Conservation (phyloP, 306 rosid genomes). For the Styphnolobium japonicum region DNA sequence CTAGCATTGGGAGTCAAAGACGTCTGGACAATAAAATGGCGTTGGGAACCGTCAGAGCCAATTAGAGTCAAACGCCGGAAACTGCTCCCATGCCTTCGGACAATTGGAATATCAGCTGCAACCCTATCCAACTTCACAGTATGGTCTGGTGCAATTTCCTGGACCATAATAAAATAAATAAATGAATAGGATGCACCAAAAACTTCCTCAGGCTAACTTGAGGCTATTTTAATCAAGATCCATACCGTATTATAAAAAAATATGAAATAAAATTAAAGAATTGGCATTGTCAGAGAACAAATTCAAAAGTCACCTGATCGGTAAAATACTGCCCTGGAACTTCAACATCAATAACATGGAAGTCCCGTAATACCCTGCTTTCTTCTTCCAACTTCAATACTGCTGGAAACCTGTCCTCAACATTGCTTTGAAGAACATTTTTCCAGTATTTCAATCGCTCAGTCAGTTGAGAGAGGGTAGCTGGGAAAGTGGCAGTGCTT, state of each 20-base stretch:
- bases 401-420: conserved; percentile 98
- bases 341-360: conserved; percentile 98
- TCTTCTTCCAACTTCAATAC: conserved; percentile 96
- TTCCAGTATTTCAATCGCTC: conserved; percentile 96
- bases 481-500: conserved; percentile 84
- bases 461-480: conserved; percentile 90
- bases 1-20: conserved; percentile 98
- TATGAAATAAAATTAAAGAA: background rate
- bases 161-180: conserved; percentile 11
- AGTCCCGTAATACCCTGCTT: conserved; percentile 95
- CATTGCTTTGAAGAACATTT: conserved; percentile 96
- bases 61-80: conserved; percentile 94
- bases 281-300: background rate
- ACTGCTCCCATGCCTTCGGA: conserved; percentile 98
- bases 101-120: conserved; percentile 98
- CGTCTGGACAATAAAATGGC: conserved; percentile 98
- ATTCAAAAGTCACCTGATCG: conserved; percentile 70
- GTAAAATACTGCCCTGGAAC: conserved; percentile 98
- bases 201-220: background rate
- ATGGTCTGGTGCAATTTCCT: conserved; percentile 99
- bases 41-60: conserved; percentile 99
- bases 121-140: conserved; percentile 93
- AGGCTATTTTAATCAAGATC: conserved; percentile 1
- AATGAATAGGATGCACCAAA: conserved; percentile 19
- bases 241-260: background rate